Evolutionary conservation across 169 alveolate species (phyloP).

Genomic region (Sarcocystis neurona): DNA sequence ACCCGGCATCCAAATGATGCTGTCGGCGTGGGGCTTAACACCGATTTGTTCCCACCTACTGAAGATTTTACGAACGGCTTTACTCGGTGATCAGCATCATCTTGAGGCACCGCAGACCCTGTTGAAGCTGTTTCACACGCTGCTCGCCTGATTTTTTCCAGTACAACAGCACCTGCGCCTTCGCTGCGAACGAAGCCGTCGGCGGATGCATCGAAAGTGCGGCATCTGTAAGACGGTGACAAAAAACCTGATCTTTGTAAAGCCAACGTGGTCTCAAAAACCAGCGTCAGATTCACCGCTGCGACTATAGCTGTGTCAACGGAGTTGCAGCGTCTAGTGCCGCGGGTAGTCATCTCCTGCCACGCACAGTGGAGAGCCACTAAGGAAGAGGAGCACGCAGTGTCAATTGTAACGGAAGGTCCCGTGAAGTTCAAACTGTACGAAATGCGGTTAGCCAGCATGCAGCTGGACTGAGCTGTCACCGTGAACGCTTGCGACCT

Average conservation of each 20-base stretch:
- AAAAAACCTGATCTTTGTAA: conserved; percentile 78
- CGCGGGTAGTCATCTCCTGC: conserved; percentile 60
- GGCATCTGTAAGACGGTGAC: conserved; percentile 74
- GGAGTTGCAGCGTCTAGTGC: conserved; percentile 68
- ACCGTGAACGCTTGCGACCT: conserved; percentile 61
- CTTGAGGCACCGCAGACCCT: too few species aligned
- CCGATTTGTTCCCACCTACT: too few species aligned
- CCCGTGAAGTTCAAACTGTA: conserved; percentile 73
- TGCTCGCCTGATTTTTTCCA: too few species aligned
- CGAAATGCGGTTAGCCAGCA: conserved; percentile 75
- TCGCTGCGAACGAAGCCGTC: conserved; percentile 81
- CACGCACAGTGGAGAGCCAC: conserved; percentile 77
- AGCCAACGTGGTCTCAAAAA: conserved; percentile 74
- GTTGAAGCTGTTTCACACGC: too few species aligned
- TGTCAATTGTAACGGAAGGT: conserved; percentile 77
- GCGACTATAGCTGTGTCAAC: conserved; percentile 73
- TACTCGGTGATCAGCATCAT: too few species aligned
- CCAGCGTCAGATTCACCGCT: conserved; percentile 75
- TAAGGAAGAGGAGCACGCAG: conserved; percentile 82
- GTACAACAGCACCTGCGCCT: conserved; percentile 69
- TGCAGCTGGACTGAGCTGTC: conserved; percentile 70
- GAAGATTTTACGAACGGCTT: too few species aligned
- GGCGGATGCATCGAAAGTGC: conserved; percentile 76
- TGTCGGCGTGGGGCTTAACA: too few species aligned
- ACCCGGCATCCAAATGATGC: too few species aligned